A percentile compares a stretch with the other conserved stretches of the same genome.
These are phyloP conservation scores for Penstemon eatonii DNA, from an alignment of 257 asterid genomes.

Conservation along the genomic window DNA sequence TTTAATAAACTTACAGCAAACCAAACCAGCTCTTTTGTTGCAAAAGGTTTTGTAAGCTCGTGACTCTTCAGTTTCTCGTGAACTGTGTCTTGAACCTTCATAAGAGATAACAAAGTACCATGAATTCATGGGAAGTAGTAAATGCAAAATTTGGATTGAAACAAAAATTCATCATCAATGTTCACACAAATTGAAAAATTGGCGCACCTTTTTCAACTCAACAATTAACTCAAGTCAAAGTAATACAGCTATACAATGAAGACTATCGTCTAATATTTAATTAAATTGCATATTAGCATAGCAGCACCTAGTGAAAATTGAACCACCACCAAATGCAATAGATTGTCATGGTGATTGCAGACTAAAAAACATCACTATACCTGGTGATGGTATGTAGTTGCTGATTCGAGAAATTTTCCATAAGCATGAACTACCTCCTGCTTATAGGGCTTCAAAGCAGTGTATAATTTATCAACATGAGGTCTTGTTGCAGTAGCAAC, in stretches of 20 bases:
- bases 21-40: conserved; percentile 84
- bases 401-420: conserved; percentile 72
- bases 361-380: conserved; percentile 34
- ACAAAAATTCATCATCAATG: background rate
- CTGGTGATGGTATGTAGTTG: conserved; percentile 77
- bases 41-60: conserved; percentile 70
- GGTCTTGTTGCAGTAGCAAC: conserved; percentile 84
- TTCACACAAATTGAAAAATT: too few relatives aligned
- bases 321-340: conserved; percentile 1
- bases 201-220: background rate
- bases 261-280: background rate
- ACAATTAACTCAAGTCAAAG: background rate
- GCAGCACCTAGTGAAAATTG: background rate
- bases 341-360: background rate
- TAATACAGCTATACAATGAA: too few relatives aligned
- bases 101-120: conserved; percentile 22
- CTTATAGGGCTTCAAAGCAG: conserved; percentile 61
- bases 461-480: conserved; percentile 64
- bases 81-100: conserved; percentile 70
- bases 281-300: background rate
- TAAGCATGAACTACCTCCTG: conserved; percentile 56
- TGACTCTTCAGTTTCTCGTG: conserved; percentile 67
- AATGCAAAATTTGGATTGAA: conserved; percentile 16
- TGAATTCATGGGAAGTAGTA: conserved; percentile 18
- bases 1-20: conserved; percentile 58